Percentiles rank a stretch among this genome's conserved stretches.
phyloP scores from a whole-genome alignment of 2,329 filamentous ascomycete species.

The Cytospora mali region DNA sequence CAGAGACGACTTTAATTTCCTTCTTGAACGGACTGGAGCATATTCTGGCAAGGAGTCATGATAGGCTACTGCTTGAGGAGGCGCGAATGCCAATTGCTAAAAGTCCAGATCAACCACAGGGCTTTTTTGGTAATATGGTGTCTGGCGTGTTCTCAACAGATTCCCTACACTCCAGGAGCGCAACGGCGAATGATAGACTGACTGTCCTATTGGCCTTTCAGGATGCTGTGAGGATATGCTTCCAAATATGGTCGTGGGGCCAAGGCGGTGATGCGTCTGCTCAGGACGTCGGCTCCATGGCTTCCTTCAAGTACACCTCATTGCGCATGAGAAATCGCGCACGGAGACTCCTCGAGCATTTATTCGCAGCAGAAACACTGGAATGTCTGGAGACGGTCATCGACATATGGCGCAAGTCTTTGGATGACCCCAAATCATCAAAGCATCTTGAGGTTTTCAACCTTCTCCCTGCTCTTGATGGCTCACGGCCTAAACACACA shows the following conservation, averaged over 20 bases:
- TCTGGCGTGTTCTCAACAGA: constrained; percentile 87
- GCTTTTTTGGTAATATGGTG: constrained; percentile 93
- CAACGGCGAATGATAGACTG: constrained; percentile 88
- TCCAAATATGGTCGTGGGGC: constrained; percentile 94
- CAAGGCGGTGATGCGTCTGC: constrained; percentile 59
- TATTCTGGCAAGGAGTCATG: constrained; percentile 83
- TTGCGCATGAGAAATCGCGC: constrained; percentile 88
- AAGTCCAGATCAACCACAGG: constrained; percentile 78
- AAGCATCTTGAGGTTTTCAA: constrained; percentile 73
- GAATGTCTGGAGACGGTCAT: constrained; percentile 93
- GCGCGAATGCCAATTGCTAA: constrained; percentile 69
- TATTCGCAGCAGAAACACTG: constrained; percentile 88
- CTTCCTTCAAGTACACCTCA: constrained; percentile 89
- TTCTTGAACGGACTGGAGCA: constrained; percentile 92
- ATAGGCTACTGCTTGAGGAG: constrained; percentile 77
- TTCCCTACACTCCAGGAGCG: constrained; percentile 72
- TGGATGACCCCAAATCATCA: constrained; percentile 48
- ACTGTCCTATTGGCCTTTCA: constrained; percentile 97
- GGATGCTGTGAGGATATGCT: constrained; percentile 90
- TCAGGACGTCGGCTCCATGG: constrained; percentile 68
- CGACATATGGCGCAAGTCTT: constrained; percentile 71
- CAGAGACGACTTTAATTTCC: constrained; percentile 76
- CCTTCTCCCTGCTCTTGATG: constrained; percentile 86
- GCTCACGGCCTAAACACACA: constrained; percentile 85
- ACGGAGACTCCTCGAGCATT: constrained; percentile 83